These are phyloP conservation scores for Porpolomopsis calyptriformis DNA, from an alignment of 768 basidiomycete genomes.

Conservation along the genomic window DNA sequence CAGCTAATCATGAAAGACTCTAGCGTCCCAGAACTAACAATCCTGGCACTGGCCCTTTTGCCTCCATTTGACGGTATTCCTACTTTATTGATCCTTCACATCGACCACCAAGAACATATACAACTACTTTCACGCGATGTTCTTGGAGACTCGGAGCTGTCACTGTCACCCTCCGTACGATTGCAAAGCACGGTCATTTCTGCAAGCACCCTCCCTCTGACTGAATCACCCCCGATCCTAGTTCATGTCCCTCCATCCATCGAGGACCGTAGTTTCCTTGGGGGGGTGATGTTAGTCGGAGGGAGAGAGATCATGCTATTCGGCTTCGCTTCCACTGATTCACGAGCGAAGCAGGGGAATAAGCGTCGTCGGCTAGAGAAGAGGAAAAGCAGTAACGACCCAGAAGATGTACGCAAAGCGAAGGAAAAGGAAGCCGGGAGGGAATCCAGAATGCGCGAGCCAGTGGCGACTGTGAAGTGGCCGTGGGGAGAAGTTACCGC, in stretches of 20 bases:
- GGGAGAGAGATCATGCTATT: conserved; percentile 55
- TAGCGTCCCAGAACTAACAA: conserved; percentile 56
- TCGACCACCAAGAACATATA: conserved; percentile 51
- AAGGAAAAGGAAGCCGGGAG: conserved; percentile 48
- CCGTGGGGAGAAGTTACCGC: conserved; percentile 65
- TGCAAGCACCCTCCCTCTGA: conserved; percentile 33
- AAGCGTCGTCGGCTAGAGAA: conserved; percentile 45
- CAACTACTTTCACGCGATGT: conserved; percentile 56
- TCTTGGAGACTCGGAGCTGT: conserved; percentile 40
- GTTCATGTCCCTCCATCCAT: conserved; percentile 27
- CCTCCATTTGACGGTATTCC: conserved; percentile 29
- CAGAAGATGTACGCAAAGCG: conserved; percentile 33
- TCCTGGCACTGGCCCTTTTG: conserved; percentile 59
- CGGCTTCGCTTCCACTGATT: conserved; percentile 39
- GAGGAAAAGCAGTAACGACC: conserved; percentile 37
- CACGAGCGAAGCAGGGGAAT: conserved; percentile 41
- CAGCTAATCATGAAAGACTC: not conserved
- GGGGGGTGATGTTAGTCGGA: conserved; percentile 65
- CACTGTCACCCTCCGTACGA: conserved; percentile 32
- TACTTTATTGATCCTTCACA: conserved; percentile 54
- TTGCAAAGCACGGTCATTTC: conserved; percentile 47
- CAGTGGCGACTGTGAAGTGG: conserved; percentile 53
- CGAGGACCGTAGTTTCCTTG: conserved; percentile 27
- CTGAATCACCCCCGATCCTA: conserved; percentile 31
- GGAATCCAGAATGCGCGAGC: conserved; percentile 43